phyloP scores from a whole-genome alignment of 805 yeast genomes.

The Candida krabiensis region DNA sequence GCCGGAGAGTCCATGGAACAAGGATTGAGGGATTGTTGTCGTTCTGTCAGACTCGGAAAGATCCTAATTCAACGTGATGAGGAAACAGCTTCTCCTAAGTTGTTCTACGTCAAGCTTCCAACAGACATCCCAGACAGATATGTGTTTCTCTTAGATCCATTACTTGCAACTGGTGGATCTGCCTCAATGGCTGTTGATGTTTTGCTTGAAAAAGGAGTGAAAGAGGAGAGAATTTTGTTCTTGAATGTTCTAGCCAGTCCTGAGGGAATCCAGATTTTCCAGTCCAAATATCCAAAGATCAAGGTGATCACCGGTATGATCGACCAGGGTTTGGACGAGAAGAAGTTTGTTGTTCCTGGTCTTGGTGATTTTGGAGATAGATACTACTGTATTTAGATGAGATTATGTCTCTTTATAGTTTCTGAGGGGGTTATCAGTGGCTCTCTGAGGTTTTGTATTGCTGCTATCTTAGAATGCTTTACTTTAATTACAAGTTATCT shows the following conservation, averaged over 20 bases:
- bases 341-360: conserved; percentile 88
- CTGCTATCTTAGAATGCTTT: too few species aligned
- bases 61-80: conserved; percentile 97
- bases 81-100: conserved; percentile 90
- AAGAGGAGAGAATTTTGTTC: conserved; percentile 82
- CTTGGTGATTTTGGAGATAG: conserved; percentile 98
- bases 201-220: conserved; percentile 80
- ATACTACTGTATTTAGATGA: conserved; percentile 74
- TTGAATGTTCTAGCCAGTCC: conserved; percentile 92
- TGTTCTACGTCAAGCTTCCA: conserved; percentile 92
- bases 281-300: conserved; percentile 75
- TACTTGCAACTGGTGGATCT: conserved; percentile 98
- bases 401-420: too few species aligned
- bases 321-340: conserved; percentile 82
- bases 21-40: conserved; percentile 95
- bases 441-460: too few species aligned
- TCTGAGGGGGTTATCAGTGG: too few species aligned
- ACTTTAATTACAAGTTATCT: too few species aligned
- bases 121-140: conserved; percentile 86
- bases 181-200: conserved; percentile 98
- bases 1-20: conserved; percentile 99
- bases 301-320: conserved; percentile 92
- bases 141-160: conserved; percentile 91
- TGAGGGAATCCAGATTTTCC: conserved; percentile 84
- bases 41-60: conserved; percentile 95